Conservation (phyloP, 2,329 filamentous ascomycete genomes). For the Madurella fahalii region DNA sequence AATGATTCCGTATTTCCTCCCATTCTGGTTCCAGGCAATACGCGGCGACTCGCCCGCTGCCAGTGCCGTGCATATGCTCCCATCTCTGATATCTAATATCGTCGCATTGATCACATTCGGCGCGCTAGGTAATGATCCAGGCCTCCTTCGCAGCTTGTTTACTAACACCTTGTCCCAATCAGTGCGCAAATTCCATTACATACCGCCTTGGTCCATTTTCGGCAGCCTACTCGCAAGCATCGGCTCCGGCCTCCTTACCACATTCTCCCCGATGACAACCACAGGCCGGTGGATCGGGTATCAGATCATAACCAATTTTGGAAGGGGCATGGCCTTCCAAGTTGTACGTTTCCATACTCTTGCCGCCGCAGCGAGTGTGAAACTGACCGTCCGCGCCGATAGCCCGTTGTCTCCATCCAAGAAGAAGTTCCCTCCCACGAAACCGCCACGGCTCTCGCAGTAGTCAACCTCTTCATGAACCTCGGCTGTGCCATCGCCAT, state of each 20-base stretch:
- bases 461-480: conserved; percentile 4
- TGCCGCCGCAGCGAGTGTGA: too few species aligned
- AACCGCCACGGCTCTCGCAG: neutral
- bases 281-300: conserved; percentile 1
- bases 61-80: conserved; percentile 1
- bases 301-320: neutral
- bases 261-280: neutral
- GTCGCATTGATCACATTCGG: neutral
- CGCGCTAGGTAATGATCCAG: neutral
- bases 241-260: conserved; percentile 1
- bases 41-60: neutral
- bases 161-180: neutral
- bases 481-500: neutral
- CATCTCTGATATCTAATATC: neutral
- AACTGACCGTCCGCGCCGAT: too few species aligned
- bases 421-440: neutral
- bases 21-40: conserved; percentile 4
- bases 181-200: neutral
- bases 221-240: neutral
- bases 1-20: conserved; percentile 1
- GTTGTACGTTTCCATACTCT: neutral
- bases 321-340: neutral
- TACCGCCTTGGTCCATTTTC: neutral
- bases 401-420: neutral
- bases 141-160: neutral